phyloP scores from a whole-genome alignment of 306 rosid genomes.

The Castanea crenata region DNA sequence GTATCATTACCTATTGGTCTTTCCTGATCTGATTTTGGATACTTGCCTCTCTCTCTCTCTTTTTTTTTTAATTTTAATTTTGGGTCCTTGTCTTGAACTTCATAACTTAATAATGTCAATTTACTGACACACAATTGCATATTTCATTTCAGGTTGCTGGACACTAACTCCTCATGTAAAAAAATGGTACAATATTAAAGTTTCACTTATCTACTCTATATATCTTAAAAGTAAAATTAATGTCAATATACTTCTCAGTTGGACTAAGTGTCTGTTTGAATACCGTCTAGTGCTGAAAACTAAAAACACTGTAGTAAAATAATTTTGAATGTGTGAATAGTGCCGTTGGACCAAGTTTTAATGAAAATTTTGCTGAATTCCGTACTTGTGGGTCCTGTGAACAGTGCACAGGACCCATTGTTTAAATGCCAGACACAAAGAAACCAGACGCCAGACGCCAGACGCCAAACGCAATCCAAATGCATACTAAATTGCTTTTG shows the following conservation, averaged over 20 bases:
- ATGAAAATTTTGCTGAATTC: too few relatives aligned
- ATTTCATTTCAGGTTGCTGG: conserved; percentile 40
- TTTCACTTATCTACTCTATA: not conserved
- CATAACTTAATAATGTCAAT: not conserved
- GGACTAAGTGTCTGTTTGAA: not conserved
- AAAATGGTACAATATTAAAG: conserved; percentile 26
- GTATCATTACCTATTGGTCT: not conserved
- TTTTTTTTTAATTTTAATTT: not conserved
- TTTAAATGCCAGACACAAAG: too few relatives aligned
- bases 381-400: too few relatives aligned
- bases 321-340: too few relatives aligned
- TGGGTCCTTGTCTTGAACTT: not conserved
- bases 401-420: too few relatives aligned
- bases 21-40: not conserved
- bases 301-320: too few relatives aligned
- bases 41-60: too few relatives aligned
- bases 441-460: too few relatives aligned
- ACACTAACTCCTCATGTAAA: conserved; percentile 30
- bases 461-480: too few relatives aligned
- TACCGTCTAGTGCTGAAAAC: too few relatives aligned
- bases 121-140: not conserved
- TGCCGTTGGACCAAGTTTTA: too few relatives aligned
- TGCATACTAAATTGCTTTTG: not conserved
- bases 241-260: not conserved
- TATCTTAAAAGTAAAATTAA: not conserved